phyloP scores from a whole-genome alignment of 1,284 basidiomycete genomes.

The Trametes polyzona region DNA sequence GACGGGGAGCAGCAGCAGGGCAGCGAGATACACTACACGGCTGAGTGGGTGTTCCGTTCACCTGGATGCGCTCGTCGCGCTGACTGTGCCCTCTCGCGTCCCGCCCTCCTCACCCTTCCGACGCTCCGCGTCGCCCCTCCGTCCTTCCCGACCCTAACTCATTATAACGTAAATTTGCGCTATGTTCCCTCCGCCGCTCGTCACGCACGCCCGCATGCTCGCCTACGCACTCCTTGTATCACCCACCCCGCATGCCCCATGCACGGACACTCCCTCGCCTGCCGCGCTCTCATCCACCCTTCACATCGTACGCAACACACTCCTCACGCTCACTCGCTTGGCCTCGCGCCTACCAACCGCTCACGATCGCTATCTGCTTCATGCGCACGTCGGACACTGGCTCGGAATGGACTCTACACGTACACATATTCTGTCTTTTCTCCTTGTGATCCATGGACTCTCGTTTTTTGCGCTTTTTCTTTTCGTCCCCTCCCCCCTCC shows the following conservation, averaged over 20 bases:
- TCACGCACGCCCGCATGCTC: slow-evolving; percentile 12
- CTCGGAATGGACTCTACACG: slow-evolving; percentile 21
- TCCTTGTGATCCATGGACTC: background rate
- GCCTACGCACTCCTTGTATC: slow-evolving; percentile 15
- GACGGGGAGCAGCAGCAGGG: background rate
- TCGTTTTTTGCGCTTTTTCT: background rate
- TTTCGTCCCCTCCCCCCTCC: background rate
- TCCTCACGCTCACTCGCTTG: background rate
- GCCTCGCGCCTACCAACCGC: background rate
- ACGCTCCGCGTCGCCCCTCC: no score
- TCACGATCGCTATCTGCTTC: slow-evolving; percentile 16
- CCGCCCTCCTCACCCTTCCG: background rate
- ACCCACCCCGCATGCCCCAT: slow-evolving; percentile 11
- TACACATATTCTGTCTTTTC: slow-evolving; percentile 1
- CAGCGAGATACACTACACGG: background rate
- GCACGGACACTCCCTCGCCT: background rate
- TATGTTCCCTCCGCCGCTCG: background rate
- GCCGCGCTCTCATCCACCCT: background rate
- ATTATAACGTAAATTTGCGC: background rate
- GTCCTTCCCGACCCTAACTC: no score
- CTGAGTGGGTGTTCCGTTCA: slow-evolving; percentile 9
- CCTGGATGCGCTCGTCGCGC: slow-evolving; percentile 5
- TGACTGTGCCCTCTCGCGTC: background rate
- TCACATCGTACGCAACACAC: background rate
- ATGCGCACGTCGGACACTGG: slow-evolving; percentile 22